Base-by-base conservation (phyloP, 805 yeast species). In the Scheffersomyces coipomensis region DNA sequence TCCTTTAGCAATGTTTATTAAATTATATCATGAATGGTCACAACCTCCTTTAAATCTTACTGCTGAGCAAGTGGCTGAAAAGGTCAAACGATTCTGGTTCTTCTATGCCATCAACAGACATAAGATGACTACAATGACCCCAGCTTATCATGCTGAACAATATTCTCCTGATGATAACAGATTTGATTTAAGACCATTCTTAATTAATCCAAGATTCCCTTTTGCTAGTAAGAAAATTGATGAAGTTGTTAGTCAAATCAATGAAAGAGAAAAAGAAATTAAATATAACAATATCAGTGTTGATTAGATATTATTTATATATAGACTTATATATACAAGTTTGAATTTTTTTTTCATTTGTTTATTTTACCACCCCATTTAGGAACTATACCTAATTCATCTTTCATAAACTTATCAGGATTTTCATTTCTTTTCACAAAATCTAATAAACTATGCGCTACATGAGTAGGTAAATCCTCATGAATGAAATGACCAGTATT, bases 111-210 rank as follows among this genome's bases (percentile, higher is more conserved):
- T 93, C 41, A 93, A 93, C 62, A 81, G 99, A 54, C 99, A 93
- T 64, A 93, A 93, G 65, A 93, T 88, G 81, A 93, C 99, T 1
- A 90, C 91, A n/a, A 75, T 90, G 60, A 93, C 99, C 0, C 99
- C 99, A 11, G 78, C 95, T 26, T 93, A 93, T 56, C 99, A 93
- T 54, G 99, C 99, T 0, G 99, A 93, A 60, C 95, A 88, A 55
- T 93, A 93, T 58, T 90, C 98, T 2, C 97, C 99, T 1, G 99
- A 93, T 62, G 99, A 93, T 62, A 93, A 93, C 60, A 75, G 99
- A 53, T 93, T 86, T 62, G 99, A 93, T 60, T 70, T 95, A 55
- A 75, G 99, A 50, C 99, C 99, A n/a, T 89, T 93, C 62, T 71
- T 95, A 58, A 88, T 93, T 42, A 81, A 87, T 51, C 97, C 98